Evolutionary conservation across 805 yeast species (phyloP), one percentile per base, ranked within the genome.

Genomic region (Suhomyces faveliae): DNA sequence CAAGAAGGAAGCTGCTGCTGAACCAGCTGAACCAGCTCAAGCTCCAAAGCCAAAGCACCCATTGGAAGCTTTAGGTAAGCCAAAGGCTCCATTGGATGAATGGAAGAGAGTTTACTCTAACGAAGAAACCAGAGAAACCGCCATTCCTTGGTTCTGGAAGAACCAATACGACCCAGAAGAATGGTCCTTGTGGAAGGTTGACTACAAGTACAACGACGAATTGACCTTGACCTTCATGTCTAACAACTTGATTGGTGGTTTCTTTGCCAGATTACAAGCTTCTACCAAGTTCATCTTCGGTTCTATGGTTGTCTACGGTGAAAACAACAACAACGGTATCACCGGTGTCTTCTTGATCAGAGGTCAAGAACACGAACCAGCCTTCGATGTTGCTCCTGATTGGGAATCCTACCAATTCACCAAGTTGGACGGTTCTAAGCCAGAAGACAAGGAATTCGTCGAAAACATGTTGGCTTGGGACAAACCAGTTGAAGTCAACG

Each of bases 381-480:
- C 97, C 55, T 89, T 92, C 67, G 87, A 92, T 57, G 98, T 94
- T 71, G 99, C 98, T 67, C 97, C 99, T 73, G 99, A 94, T 77
- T 90, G 96, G 96, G 98, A 92, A 78, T 89, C 97, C 43, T 92
- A 89, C 78, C 67, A 69, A 51, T 89, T 81, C 87, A 75, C 82
- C 67, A 84, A 88, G 78, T 79, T 92, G 65, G 97, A 92, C 68
- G 80, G 85, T 52, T 62, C 89, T 62, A 81, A 81, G 59, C 82
- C 80, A 59, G 94, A 81, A 67, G 88, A 80, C 79, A 85, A 79
- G 74, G 87, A 78, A 55, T 88, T 89, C 66, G 72, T 94, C 62
- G 79, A 87, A 74, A 88, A 90, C 83, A 79, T 90, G 85, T 89
- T 96, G 85, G 96, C 97, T 61, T 92, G 98, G 98, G 99, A 92